phyloP scores from a whole-genome alignment of 2,329 filamentous ascomycete genomes.

The Xylariomycetidae sp. region DNA sequence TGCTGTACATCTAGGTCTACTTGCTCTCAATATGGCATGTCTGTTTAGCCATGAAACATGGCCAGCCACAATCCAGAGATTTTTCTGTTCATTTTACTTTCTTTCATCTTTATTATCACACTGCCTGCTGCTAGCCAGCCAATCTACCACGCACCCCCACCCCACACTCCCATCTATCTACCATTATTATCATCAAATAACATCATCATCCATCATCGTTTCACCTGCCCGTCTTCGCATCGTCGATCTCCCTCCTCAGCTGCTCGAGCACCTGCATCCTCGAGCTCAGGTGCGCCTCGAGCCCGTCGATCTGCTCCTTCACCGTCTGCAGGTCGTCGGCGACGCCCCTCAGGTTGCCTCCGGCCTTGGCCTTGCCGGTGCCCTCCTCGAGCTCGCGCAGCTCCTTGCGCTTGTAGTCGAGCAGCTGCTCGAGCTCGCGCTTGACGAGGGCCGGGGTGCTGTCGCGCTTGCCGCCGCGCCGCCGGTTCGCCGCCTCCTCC shows the following conservation, averaged over 20 bases:
- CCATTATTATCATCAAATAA: too few relatives aligned
- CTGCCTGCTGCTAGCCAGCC: too few relatives aligned
- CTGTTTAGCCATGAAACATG: too few relatives aligned
- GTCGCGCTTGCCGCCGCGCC: conserved; percentile 56
- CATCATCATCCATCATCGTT: conserved; percentile 3
- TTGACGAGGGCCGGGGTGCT: conserved; percentile 89
- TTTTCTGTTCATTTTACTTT: too few relatives aligned
- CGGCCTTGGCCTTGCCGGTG: conserved; percentile 62
- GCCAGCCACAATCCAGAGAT: too few relatives aligned
- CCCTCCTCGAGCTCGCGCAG: conserved; percentile 72
- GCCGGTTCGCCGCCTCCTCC: conserved; percentile 65
- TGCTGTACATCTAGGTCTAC: too few relatives aligned
- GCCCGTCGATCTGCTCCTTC: conserved; percentile 87
- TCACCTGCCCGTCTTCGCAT: conserved; percentile 64
- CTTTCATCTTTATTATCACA: too few relatives aligned
- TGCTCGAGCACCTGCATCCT: conserved; percentile 73
- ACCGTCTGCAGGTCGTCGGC: conserved; percentile 84
- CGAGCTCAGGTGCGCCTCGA: conserved; percentile 76
- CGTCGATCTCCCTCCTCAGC: conserved; percentile 77
- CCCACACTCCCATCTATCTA: too few relatives aligned
- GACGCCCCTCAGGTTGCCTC: conserved; percentile 70
- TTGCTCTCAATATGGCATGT: too few relatives aligned
- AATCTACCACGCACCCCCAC: too few relatives aligned
- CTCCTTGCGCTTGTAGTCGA: conserved; percentile 89
- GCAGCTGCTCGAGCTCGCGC: conserved; percentile 84